Evolutionary conservation across 2,329 filamentous ascomycete species (phyloP).

Genomic region (Paecilomyces sp.): DNA sequence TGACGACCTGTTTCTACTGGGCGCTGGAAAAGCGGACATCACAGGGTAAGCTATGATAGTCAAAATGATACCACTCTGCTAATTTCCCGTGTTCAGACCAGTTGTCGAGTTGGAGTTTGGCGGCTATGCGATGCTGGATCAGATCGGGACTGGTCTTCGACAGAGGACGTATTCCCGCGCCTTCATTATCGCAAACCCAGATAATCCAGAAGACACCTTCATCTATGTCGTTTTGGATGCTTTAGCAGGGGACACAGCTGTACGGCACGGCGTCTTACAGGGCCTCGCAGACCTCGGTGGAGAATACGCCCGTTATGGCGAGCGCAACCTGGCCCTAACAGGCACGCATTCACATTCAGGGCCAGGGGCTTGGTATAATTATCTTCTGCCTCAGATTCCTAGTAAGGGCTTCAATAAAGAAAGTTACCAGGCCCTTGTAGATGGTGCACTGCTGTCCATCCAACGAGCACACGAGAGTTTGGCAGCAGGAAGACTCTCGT

Average conservation of each 20-base stretch:
- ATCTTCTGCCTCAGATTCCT: constrained; percentile 84
- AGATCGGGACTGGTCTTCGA: constrained; percentile 74
- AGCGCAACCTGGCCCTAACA: constrained; percentile 79
- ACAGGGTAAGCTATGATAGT: constrained; percentile 48
- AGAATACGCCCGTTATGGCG: constrained; percentile 67
- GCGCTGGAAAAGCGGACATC: constrained; percentile 65
- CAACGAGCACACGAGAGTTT: constrained; percentile 69
- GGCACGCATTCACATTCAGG: constrained; percentile 92
- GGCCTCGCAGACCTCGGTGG: constrained; percentile 61
- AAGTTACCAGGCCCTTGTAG: constrained; percentile 82
- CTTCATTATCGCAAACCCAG: constrained; percentile 72
- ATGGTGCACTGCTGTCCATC: constrained; percentile 77
- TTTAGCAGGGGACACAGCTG: constrained; percentile 79
- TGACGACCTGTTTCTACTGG: constrained; percentile 52
- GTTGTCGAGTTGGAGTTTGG: constrained; percentile 88
- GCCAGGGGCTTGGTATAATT: constrained; percentile 90
- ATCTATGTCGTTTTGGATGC: constrained; percentile 85
- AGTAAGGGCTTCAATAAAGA: constrained; percentile 79
- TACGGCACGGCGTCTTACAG: constrained; percentile 79
- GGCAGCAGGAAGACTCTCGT: constrained; percentile 60
- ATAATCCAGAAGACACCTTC: constrained; percentile 63
- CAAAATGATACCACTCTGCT: neutral
- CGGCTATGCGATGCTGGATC: constrained; percentile 81
- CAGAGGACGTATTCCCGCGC: constrained; percentile 84
- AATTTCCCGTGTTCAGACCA: constrained; percentile 43